phyloP scores from a whole-genome alignment of 2,329 filamentous ascomycete genomes.

The Colletotrichum viniferum region DNA sequence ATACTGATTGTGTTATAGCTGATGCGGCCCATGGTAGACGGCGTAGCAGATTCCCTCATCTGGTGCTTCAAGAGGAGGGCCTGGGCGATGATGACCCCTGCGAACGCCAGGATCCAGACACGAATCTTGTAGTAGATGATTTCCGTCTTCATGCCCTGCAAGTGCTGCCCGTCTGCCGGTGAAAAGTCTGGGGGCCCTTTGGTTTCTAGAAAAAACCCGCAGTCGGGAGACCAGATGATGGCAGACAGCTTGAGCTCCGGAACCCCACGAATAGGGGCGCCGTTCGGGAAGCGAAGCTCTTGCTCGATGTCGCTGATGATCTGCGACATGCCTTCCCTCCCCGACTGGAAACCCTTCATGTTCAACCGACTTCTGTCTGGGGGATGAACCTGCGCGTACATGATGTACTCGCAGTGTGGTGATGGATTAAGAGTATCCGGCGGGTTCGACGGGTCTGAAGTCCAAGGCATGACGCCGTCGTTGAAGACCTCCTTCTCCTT shows the following conservation, averaged over 20 bases:
- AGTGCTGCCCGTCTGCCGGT: conserved; percentile 55
- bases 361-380: conserved; percentile 43
- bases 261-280: conserved; percentile 58
- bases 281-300: conserved; percentile 66
- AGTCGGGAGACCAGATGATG: conserved; percentile 71
- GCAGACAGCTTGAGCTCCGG: conserved; percentile 66
- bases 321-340: conserved; percentile 36
- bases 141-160: conserved; percentile 66
- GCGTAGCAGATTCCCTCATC: conserved; percentile 70
- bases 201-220: conserved; percentile 68
- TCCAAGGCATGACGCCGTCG: conserved; percentile 76
- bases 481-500: conserved; percentile 62
- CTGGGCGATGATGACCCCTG: conserved; percentile 63
- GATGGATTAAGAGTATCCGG: conserved; percentile 63
- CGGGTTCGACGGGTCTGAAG: conserved; percentile 67
- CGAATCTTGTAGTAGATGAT: conserved; percentile 61
- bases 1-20: conserved; percentile 67
- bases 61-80: conserved; percentile 66
- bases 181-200: conserved; percentile 65
- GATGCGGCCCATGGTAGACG: conserved; percentile 69
- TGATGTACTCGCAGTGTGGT: conserved; percentile 86
- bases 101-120: conserved; percentile 62
- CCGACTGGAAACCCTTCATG: conserved; percentile 32
- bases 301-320: conserved; percentile 62
- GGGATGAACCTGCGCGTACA: conserved; percentile 81